phyloP scores from a whole-genome alignment of 257 asterid species.

The Vinca minor region DNA sequence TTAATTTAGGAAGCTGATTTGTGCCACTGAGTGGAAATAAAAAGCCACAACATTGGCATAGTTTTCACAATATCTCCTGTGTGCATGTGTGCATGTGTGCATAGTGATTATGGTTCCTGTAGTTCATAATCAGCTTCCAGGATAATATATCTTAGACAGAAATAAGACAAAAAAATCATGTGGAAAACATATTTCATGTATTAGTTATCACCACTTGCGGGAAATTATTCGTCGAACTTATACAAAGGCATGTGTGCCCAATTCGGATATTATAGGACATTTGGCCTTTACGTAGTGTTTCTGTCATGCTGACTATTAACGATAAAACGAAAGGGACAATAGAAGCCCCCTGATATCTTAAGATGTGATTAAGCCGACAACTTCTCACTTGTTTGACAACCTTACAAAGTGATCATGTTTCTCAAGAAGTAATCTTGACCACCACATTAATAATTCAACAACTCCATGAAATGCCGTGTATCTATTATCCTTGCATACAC shows the following conservation, averaged over 20 bases:
- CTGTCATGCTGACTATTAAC: neutral
- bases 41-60: slow-evolving; percentile 31
- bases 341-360: neutral
- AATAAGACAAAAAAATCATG: neutral
- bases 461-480: too few species aligned
- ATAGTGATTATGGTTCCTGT: neutral
- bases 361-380: neutral
- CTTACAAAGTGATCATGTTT: neutral
- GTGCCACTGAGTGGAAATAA: slow-evolving; percentile 33
- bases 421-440: neutral
- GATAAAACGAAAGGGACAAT: neutral
- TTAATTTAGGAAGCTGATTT: slow-evolving; percentile 67
- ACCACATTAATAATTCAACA: too few species aligned
- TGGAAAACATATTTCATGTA: neutral
- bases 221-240: neutral
- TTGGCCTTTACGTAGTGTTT: neutral
- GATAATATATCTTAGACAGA: neutral
- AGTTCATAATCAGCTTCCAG: slow-evolving; percentile 53
- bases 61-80: neutral
- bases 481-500: too few species aligned
- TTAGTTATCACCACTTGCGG: too few species aligned
- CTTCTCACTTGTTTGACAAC: neutral
- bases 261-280: neutral
- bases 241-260: neutral
- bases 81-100: slow-evolving; percentile 37